Evolutionary conservation across 2,329 filamentous ascomycete genomes (phyloP), one percentile per base, ranked within the genome.

Genomic region (Magnaporthiopsis poae): DNA sequence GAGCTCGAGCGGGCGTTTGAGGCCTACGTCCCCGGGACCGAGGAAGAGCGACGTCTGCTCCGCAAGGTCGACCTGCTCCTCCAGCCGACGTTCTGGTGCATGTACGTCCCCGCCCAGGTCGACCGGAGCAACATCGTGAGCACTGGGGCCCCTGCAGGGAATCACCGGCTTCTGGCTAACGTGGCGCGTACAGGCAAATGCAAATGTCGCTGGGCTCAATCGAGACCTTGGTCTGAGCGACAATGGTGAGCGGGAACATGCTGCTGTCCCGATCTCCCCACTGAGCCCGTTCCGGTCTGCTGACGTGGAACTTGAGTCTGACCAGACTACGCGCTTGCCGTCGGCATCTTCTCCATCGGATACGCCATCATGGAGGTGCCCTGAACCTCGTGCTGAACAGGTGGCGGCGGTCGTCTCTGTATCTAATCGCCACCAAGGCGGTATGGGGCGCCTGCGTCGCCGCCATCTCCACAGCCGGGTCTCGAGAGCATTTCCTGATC

Each of bases 391-490:
- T 61, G 15, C n/a, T 61, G 9, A 29, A 13, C 29, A 12, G 60
- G 9, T 27, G 25, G 25, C 60, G 60, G 60, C 60, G 27, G 27
- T 2, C 60, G 25, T 61, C 60, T 2, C 8, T 61, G 25, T 61
- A 61, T 11, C 60, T 61, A 3, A 27, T 25, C 15, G 13, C 60
- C 62, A 52, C 21, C 46, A 52, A 21, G 46, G 46, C 15, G 15
- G 18, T 46, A 12, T 70, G 69, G 72, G 74, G 76, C 29, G 70
- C 75, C 52, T 73, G 75, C 67, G 77, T 81, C 46, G 81, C 81
- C 21, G 77, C 80, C 67, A 85, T 86, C 80, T 79, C 80, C 2
- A 75, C 75, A 2, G 77, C 82, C 61, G 74, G 82, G 8, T 79
- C 71, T 62, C 27, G 29, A 18, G 85, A 81, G 46, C 69, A 73